phyloP scores from a whole-genome alignment of 1,139 yeast genomes.

The Tardiomyces blankii region DNA sequence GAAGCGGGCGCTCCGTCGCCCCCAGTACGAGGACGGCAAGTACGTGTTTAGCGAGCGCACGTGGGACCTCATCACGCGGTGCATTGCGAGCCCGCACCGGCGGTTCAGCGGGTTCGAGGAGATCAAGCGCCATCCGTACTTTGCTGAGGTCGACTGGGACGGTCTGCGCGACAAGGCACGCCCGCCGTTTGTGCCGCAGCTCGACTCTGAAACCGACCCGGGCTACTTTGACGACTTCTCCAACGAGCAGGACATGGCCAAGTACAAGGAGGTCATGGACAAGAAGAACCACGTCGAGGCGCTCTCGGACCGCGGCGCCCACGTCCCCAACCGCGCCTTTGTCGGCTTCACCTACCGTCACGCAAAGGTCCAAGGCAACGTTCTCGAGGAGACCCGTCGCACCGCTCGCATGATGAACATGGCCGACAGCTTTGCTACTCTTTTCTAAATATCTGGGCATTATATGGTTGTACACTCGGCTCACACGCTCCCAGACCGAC shows the following conservation, averaged over 20 bases:
- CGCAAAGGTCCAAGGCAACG: slow-evolving; percentile 17
- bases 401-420: neutral
- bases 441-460: neutral
- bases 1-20: slow-evolving; percentile 81
- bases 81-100: slow-evolving; percentile 69
- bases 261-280: slow-evolving; percentile 92
- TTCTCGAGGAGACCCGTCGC: neutral
- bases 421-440: neutral
- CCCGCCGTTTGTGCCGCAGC: slow-evolving; percentile 95
- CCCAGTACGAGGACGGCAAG: slow-evolving; percentile 84
- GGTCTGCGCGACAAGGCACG: slow-evolving; percentile 41
- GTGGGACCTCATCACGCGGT: slow-evolving; percentile 69
- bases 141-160: slow-evolving; percentile 74
- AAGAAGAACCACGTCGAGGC: slow-evolving; percentile 78
- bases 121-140: slow-evolving; percentile 69
- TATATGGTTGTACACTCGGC: no score
- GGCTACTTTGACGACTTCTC: slow-evolving; percentile 98
- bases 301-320: slow-evolving; percentile 52
- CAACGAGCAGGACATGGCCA: slow-evolving; percentile 94
- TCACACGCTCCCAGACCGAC: no score
- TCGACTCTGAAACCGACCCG: slow-evolving; percentile 95
- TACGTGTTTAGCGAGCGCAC: slow-evolving; percentile 93
- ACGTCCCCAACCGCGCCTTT: slow-evolving; percentile 56
- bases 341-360: slow-evolving; percentile 97
- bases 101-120: slow-evolving; percentile 74